These are phyloP conservation scores for Solanum chiquidenum DNA, from an alignment of 257 asterid species.

Conservation along the genomic window DNA sequence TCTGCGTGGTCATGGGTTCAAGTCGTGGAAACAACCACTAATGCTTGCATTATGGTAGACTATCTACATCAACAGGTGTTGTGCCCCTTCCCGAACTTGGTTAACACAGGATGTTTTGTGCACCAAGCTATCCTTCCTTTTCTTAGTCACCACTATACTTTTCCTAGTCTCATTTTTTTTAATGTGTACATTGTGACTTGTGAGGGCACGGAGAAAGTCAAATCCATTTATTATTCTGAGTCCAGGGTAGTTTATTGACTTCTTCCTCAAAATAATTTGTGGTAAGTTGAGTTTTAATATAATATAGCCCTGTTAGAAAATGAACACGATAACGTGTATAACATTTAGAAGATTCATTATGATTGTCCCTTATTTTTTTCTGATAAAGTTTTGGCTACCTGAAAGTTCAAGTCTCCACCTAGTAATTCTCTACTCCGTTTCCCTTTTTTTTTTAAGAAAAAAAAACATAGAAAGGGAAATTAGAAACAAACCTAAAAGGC, in stretches of 20 bases:
- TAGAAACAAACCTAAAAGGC: conserved; percentile 52
- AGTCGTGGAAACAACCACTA: background rate
- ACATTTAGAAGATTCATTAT: background rate
- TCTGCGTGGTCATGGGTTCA: background rate
- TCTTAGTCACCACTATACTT: background rate
- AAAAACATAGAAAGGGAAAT: background rate
- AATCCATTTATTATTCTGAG: background rate
- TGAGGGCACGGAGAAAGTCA: background rate
- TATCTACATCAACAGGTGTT: background rate
- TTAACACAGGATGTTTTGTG: background rate
- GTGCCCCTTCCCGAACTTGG: background rate
- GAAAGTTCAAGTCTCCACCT: background rate
- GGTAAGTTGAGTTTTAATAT: background rate
- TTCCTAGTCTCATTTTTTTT: background rate
- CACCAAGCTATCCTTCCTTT: background rate
- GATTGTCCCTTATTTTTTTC: background rate
- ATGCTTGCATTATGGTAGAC: background rate
- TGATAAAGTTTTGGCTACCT: fast-evolving
- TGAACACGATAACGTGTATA: background rate
- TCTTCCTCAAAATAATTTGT: background rate
- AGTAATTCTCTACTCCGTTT: background rate
- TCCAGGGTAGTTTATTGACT: background rate
- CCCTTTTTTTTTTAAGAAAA: too few relatives aligned
- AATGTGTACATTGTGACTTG: background rate
- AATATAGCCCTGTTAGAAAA: background rate